Conservation (phyloP, 805 yeast genomes). For the Huiozyma sinensis region DNA sequence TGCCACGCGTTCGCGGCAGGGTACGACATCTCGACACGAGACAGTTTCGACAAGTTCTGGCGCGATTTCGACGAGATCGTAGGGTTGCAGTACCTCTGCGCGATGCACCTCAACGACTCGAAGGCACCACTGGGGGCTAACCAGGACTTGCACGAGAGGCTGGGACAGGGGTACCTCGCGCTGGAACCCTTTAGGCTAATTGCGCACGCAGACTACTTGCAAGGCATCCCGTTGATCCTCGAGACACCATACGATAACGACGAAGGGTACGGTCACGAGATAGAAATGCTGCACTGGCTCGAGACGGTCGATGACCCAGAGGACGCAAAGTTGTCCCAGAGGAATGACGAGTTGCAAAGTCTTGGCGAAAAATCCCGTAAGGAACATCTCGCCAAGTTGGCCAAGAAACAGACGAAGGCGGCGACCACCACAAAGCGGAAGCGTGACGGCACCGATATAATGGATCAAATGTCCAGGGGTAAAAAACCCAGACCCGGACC, state of each 20-base stretch:
- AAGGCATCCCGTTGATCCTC: conserved; percentile 64
- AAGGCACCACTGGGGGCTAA: conserved; percentile 88
- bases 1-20: conserved; percentile 98
- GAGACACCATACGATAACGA: conserved; percentile 65
- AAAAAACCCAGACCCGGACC: too few relatives aligned
- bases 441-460: too few relatives aligned
- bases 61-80: conserved; percentile 57
- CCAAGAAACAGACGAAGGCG: conserved; percentile 37
- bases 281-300: conserved; percentile 74
- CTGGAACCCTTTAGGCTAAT: conserved; percentile 66
- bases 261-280: conserved; percentile 70
- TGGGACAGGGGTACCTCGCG: conserved; percentile 86
- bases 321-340: conserved; percentile 45
- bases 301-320: conserved; percentile 21
- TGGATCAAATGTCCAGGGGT: too few relatives aligned
- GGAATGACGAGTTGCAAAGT: conserved; percentile 38
- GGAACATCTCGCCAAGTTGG: conserved; percentile 56
- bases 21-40: conserved; percentile 63
- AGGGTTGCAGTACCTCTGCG: conserved; percentile 65
- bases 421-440: conserved; percentile 7
- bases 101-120: conserved; percentile 88
- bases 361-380: conserved; percentile 61
- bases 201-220: conserved; percentile 55
- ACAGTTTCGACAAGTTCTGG: conserved; percentile 60
- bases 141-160: conserved; percentile 79